Evolutionary conservation across 164 flowering plant species (phyloP).

Genomic region (Vitis vinifera): DNA sequence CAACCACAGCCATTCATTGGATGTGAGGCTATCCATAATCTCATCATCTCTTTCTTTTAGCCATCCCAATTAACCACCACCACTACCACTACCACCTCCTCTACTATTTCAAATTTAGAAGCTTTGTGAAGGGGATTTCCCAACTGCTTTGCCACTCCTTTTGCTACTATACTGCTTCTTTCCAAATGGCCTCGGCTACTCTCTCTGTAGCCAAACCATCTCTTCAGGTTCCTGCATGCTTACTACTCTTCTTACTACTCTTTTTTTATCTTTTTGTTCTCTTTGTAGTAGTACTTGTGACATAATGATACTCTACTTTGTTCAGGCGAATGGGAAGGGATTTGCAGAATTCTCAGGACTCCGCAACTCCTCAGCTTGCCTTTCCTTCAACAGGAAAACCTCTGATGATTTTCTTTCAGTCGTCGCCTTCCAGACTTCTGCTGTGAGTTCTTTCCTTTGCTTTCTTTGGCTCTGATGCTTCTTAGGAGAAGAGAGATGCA

Average conservation of each 20-base stretch:
- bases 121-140: too few species aligned
- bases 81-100: neutral
- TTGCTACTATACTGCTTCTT: too few species aligned
- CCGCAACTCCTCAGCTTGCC: slow-evolving; percentile 43
- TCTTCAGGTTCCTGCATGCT: slow-evolving; percentile 40
- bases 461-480: neutral
- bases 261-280: too few species aligned
- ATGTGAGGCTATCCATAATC: slow-evolving; percentile 36
- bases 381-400: slow-evolving; percentile 45
- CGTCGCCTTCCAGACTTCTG: slow-evolving; percentile 61
- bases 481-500: too few species aligned
- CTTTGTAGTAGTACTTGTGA: too few species aligned
- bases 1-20: slow-evolving; percentile 28
- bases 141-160: too few species aligned
- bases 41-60: slow-evolving; percentile 24
- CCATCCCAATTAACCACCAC: neutral
- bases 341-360: slow-evolving; percentile 62
- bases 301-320: too few species aligned
- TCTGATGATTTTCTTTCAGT: slow-evolving; percentile 56
- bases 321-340: slow-evolving; percentile 50
- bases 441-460: slow-evolving; percentile 31
- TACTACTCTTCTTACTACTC: too few species aligned
- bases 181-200: slow-evolving; percentile 65
- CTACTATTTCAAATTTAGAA: neutral
- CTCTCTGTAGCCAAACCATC: slow-evolving; percentile 69